Conservation (phyloP, 2,329 filamentous ascomycete genomes). For the Aureobasidium musti region DNA sequence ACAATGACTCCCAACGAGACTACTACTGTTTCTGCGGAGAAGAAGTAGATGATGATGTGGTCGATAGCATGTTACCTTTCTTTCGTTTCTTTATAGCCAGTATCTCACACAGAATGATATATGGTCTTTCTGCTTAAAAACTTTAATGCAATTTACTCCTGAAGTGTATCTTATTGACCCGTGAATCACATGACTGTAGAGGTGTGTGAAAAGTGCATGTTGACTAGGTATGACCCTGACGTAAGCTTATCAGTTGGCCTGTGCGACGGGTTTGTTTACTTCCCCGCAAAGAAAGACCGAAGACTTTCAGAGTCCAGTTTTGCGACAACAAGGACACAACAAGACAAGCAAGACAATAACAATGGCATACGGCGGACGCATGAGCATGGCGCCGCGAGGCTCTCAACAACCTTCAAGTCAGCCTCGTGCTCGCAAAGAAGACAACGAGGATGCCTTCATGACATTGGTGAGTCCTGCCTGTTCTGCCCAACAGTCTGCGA, state of each 20-base stretch:
- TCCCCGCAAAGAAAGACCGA: not conserved
- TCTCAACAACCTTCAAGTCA: constrained; percentile 41
- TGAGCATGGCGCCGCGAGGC: constrained; percentile 51
- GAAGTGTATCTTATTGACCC: not conserved
- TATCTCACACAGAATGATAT: not conserved
- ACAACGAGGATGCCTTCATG: constrained; percentile 55
- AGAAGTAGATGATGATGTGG: not conserved
- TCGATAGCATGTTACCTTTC: not conserved
- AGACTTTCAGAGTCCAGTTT: constrained; percentile 8
- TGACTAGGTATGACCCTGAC: not conserved
- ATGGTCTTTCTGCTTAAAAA: not conserved
- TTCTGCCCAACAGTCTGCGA: constrained; percentile 10
- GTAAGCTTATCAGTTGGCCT: not conserved
- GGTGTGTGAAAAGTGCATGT: too few species aligned
- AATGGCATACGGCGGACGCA: constrained; percentile 55
- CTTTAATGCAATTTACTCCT: not conserved
- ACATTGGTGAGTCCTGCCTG: constrained; percentile 45
- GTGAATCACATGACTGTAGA: too few species aligned
- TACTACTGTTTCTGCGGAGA: not conserved
- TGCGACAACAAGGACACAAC: constrained; percentile 18
- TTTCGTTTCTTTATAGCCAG: not conserved
- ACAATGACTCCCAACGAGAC: constrained; percentile 5
- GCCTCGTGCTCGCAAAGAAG: constrained; percentile 45
- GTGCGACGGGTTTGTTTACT: constrained; percentile 25
- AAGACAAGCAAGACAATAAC: not conserved